Percentiles rank a stretch among this genome's conserved stretches.
These are phyloP conservation scores for Phylloporus rhodoxanthus DNA, from an alignment of 768 basidiomycete genomes.

Conservation along the genomic window DNA sequence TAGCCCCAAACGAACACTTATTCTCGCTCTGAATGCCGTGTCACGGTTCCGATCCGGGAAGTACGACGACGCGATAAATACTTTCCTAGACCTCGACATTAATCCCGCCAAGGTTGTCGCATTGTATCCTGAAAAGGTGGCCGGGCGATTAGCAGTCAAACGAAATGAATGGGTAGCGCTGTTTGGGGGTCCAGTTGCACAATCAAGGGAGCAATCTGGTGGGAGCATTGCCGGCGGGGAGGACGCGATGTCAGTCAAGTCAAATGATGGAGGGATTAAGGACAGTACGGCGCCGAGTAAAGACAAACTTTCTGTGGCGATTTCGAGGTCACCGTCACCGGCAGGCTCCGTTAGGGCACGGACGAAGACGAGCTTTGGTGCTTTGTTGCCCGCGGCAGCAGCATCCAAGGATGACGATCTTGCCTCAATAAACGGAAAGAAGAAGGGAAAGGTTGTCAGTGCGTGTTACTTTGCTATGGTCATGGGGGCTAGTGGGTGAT, in stretches of 20 bases:
- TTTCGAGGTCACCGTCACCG: constrained; percentile 31
- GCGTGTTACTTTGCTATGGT: constrained; percentile 26
- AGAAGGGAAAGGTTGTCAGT: constrained; percentile 27
- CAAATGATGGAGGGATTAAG: constrained; percentile 24
- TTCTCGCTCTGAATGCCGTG: constrained; percentile 74
- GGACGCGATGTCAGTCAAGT: constrained; percentile 22
- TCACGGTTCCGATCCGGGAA: constrained; percentile 63
- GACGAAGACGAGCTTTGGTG: constrained; percentile 52
- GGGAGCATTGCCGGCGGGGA: constrained; percentile 12
- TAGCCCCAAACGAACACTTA: constrained; percentile 40
- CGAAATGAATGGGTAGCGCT: constrained; percentile 71
- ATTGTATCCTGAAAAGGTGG: constrained; percentile 74
- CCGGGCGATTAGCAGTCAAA: constrained; percentile 70
- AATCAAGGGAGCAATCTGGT: constrained; percentile 6
- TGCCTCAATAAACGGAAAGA: constrained; percentile 43
- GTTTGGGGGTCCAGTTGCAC: constrained; percentile 65
- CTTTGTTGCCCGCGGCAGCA: constrained; percentile 32
- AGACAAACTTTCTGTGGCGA: constrained; percentile 15
- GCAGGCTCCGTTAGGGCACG: constrained; percentile 44
- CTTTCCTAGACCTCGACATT: constrained; percentile 80
- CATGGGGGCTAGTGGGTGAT: background rate
- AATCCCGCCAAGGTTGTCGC: constrained; percentile 94
- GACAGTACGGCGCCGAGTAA: constrained; percentile 16
- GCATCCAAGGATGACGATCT: constrained; percentile 57
- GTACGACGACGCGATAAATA: constrained; percentile 77